Evolutionary conservation across 1,139 yeast species (phyloP), one percentile per base, ranked within the genome.

Genomic region (Yamadazyma blattariae): DNA sequence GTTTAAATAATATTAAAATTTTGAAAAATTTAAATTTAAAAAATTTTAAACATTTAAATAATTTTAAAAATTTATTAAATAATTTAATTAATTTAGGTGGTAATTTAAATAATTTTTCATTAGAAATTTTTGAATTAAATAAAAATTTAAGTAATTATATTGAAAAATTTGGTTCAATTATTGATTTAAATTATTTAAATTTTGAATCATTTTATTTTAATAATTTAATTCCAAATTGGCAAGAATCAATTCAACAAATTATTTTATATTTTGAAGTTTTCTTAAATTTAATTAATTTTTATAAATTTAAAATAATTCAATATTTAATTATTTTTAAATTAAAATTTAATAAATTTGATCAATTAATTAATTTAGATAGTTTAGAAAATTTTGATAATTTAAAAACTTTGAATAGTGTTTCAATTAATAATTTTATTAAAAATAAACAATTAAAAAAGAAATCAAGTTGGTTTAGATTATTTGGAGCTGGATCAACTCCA

Each of bases 151-250:
- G 70, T 34, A 50, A 56, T 29, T 44, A 60, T 6, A 59, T 71
- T 25, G 77, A 71, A 43, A 67, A 63, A 40, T 70, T 71, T 47
- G 77, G 77, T 2, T 65, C 72, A 7, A 65, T 73, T 3, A 59
- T 70, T 30, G 77, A 71, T 46, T 56, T 61, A 36, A 62, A 56
- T 36, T 71, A 67, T 37, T 51, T 71, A 29, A 64, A 61, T 42
- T 64, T 58, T 37, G 77, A 71, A 47, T 57, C 63, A 15, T 70
- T 67, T 40, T 46, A 66, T 3, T 47, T 57, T 27, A 52, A 59
- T 28, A 52, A 56, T 27, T 59, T 67, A 29, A 55, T 69, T 7
- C 71, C 75, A 1, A 58, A 64, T 34, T 70, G 74, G 74, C 73
- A 70, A 41, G 77, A 71, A 43, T 71, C 73, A 10, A 57, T 68